These are phyloP conservation scores for Kurtzmaniella cleridarum DNA, from an alignment of 805 yeast species.

Conservation along the genomic window DNA sequence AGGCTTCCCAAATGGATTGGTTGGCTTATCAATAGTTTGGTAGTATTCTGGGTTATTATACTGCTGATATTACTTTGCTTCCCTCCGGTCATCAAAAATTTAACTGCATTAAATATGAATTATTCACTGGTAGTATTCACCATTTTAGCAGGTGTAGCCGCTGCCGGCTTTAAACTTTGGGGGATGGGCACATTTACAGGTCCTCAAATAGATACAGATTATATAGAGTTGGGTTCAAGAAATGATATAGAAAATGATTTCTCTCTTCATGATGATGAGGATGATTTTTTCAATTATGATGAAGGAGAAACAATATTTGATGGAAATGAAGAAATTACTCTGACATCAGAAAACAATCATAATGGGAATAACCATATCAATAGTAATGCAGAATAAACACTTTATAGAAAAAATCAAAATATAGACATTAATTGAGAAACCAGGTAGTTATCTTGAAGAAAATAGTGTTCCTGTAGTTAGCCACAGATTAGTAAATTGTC, in stretches of 20 bases:
- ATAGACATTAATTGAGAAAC: background rate
- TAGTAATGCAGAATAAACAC: background rate
- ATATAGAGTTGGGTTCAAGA: conserved; percentile 31
- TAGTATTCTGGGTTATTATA: conserved; percentile 55
- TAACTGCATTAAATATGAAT: conserved; percentile 44
- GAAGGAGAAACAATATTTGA: background rate
- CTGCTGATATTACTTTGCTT: conserved; percentile 60
- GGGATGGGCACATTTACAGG: conserved; percentile 60
- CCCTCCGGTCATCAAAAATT: conserved; percentile 53
- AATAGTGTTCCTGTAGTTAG: no score
- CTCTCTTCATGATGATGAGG: conserved; percentile 12
- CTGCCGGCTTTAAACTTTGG: conserved; percentile 53
- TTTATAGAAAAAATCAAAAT: background rate
- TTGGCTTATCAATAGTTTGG: conserved; percentile 53
- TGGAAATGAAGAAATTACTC: background rate
- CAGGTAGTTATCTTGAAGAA: no score
- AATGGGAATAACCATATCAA: background rate
- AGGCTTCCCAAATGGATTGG: conserved; percentile 51
- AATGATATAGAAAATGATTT: conserved; percentile 16
- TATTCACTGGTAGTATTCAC: conserved; percentile 62
- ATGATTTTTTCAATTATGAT: background rate
- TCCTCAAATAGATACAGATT: conserved; percentile 48
- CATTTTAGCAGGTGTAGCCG: conserved; percentile 41
- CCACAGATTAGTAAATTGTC: background rate
- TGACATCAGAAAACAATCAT: background rate